Conservation (phyloP, 1,284 basidiomycete species). For the Rhodofomes roseus region DNA sequence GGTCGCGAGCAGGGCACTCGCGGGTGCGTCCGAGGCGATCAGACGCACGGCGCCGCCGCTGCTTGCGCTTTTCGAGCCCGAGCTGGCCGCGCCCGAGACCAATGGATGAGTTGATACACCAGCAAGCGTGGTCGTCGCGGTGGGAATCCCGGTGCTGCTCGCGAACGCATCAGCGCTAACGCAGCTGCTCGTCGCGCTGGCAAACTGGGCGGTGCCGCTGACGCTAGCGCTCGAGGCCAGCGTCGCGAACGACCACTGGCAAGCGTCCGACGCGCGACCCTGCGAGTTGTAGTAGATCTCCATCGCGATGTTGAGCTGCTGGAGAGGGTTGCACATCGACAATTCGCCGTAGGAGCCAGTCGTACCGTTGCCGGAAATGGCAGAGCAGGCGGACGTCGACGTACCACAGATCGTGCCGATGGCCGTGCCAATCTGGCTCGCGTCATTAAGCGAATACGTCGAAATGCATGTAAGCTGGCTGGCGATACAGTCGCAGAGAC, state of each 20-base stretch:
- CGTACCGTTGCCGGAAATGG: slow-evolving; percentile 7
- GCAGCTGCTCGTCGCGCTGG: slow-evolving; percentile 7
- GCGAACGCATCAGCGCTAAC: background rate
- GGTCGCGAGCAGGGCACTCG: slow-evolving; percentile 1
- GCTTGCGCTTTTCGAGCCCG: background rate
- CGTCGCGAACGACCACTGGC: slow-evolving; percentile 8
- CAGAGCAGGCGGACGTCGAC: background rate
- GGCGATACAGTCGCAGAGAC: slow-evolving; percentile 5
- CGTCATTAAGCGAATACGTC: slow-evolving; percentile 2
- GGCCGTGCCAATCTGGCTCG: slow-evolving; percentile 4
- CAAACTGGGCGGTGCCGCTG: background rate
- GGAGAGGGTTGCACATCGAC: slow-evolving; percentile 6
- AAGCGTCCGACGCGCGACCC: slow-evolving; percentile 4
- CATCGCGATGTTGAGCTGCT: slow-evolving; percentile 10
- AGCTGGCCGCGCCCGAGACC: background rate
- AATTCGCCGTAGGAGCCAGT: slow-evolving; percentile 4
- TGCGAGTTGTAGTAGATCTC: slow-evolving; percentile 8
- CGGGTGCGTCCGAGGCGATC: background rate
- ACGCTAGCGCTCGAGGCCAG: background rate
- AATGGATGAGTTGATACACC: slow-evolving; percentile 3
- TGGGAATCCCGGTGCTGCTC: slow-evolving; percentile 3
- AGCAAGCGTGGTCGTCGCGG: slow-evolving; percentile 1
- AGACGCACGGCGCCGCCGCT: background rate
- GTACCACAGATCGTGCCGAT: slow-evolving; percentile 7
- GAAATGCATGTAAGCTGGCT: slow-evolving; percentile 5